Evolutionary conservation across 1,284 basidiomycete genomes (phyloP).

Genomic region (Anthracocystis panici-leucophaei): DNA sequence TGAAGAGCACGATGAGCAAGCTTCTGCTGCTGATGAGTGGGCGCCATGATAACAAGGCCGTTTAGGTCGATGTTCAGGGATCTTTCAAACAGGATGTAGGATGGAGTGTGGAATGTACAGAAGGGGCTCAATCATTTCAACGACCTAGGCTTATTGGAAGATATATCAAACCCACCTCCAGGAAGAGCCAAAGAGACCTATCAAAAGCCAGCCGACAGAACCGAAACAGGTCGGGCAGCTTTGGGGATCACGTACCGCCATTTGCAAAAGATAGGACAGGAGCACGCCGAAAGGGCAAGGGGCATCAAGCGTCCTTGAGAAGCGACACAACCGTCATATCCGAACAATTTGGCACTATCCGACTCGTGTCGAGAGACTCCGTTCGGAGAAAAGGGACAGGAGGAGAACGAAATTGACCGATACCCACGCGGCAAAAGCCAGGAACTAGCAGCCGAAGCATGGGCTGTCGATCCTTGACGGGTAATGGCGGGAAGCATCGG

Average conservation of each 20-base stretch:
- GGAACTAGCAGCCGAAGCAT: neutral
- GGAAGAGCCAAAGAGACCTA: neutral
- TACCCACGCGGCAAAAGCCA: neutral
- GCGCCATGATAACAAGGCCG: constrained; percentile 5
- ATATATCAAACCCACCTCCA: neutral
- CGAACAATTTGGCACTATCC: neutral
- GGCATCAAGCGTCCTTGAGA: neutral
- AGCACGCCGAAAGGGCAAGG: too few relatives aligned
- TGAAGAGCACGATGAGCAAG: constrained; percentile 26
- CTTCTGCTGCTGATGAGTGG: constrained; percentile 9
- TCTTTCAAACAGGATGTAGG: neutral
- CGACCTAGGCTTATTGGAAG: neutral
- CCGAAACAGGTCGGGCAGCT: constrained; percentile 12
- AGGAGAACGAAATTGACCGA: neutral
- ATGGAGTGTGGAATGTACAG: neutral
- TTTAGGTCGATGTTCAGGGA: neutral
- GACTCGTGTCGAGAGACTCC: neutral
- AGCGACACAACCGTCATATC: too few relatives aligned
- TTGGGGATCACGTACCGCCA: neutral
- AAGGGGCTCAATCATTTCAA: neutral
- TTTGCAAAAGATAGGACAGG: constrained; percentile 2
- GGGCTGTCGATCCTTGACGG: too few relatives aligned
- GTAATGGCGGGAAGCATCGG: neutral
- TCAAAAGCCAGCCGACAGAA: constrained; percentile 1
- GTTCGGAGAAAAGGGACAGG: neutral